Base-by-base conservation (phyloP, 495 filamentous ascomycete species). In the Aspergillus baeticus region DNA sequence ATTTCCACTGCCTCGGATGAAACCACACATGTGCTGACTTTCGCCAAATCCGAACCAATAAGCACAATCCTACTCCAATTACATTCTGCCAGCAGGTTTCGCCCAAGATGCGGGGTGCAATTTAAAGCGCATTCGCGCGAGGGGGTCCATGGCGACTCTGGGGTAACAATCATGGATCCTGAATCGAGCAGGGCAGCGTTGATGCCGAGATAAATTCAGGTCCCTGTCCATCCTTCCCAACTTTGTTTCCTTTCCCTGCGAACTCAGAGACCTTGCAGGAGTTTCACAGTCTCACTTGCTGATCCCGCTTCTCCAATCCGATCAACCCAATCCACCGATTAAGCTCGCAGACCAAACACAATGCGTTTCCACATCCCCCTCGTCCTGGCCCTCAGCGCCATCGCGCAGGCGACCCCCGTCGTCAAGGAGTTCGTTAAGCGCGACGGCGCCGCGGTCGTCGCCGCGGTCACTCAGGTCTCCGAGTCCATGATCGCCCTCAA, bases 401-500 rank as follows among this genome's bases (percentile, higher is more conserved):
- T 55, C 11, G 44, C 58, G 18, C 31, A 47, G 14, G 46, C 60
- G 6, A 42, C 54, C 44, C 26, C 57, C 2, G 36, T 56, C 39
- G 39, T 45, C 3, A 41, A 36, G n/a, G 5, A 35, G 0, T 21
- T 61, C 43, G 33, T 29, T 42, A 63, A 61, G 39, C 60, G 63
- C 46, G 60, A 63, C 37, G 61, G 47, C 44, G 34, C 60, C 42
- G 37, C 57, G 20, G 63, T 66, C 22, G 44, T 63, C 52, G 17
- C 26, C 5, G 63, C 60, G 21, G 52, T 66, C n/a, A 44, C 23
- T 34, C 49, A 13, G 8, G 44, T 66, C 55, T 21, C 60, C 15
- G 43, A 49, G 21, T 35, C 50, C n/a, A 48, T 63, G 49, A 51
- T 44, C 29, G 56, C 48, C 42, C 63, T 66, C 20, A 66, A 66